Base-by-base conservation (phyloP, 306 rosid genomes). In the Fragaria ananassa region DNA sequence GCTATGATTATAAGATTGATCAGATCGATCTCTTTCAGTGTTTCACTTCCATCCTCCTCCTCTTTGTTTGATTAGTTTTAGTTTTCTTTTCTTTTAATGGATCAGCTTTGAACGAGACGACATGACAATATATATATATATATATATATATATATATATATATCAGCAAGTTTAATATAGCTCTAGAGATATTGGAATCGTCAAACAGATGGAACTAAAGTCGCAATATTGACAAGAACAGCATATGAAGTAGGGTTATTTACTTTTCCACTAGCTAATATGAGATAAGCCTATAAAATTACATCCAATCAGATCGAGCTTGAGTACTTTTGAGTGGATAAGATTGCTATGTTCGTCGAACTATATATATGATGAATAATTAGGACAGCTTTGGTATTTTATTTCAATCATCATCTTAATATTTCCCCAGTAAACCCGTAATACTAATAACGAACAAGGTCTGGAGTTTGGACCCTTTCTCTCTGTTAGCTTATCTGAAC, bases 181-280 rank as follows among this genome's bases (percentile, higher is more conserved):
- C 29, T 27, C 1, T 4, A 34, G 39, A 27, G 10, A 31, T 71
- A 35, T 18, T 12, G 15, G 44, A 27, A n/a, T 37, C 35, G 37
- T 37, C 9, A 17, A 14, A 35, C 2, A 10, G 31, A 34, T 10
- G 37, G 10, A 60, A 3, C 19, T 29, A 27, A 27, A 49, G 58
- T 70, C 74, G 3, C 63, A 71, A 50, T 51, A 3, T 15, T 65
- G 76, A 72, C 50, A 54, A n/a, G 50, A 51, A 37, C 63, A 50
- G n/a, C 75, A 34, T 31, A 34, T 3, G 8, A n/a, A 29, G 66
- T 3, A 31, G n/a, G 66, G 65, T 12, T n/a, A 13, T 12, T 37
- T 72, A 37, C 66, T 37, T 72, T 72, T 21, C 66, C 67, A 8
- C 13, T 21, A n/a, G 61, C 64, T 1, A 23, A 8, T 8, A 8